These are phyloP conservation scores for Nemania serpens DNA, from an alignment of 2,329 filamentous ascomycete genomes.

Conservation along the genomic window DNA sequence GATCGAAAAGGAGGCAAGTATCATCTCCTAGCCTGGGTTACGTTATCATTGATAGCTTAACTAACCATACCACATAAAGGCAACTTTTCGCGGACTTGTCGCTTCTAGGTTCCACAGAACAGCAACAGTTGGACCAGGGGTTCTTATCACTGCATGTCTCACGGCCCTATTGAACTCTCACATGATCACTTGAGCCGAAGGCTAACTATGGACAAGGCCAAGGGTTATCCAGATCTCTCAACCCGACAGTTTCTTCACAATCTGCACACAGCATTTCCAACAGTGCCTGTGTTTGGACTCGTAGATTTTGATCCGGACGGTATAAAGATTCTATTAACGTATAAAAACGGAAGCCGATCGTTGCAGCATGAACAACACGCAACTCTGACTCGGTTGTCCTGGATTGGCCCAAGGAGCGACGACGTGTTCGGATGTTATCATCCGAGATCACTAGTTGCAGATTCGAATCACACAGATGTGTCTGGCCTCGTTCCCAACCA, in stretches of 20 bases:
- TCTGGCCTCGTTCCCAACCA: not conserved
- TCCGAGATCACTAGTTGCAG: not conserved
- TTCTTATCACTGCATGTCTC: conserved; percentile 67
- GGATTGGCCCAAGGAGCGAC: conserved; percentile 64
- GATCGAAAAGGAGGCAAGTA: conserved; percentile 74
- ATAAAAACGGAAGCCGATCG: conserved; percentile 69
- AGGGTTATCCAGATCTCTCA: conserved; percentile 79
- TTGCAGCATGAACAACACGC: conserved; percentile 63
- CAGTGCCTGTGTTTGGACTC: conserved; percentile 64
- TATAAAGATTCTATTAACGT: conserved; percentile 73
- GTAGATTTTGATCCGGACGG: conserved; percentile 81
- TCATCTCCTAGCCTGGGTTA: not conserved
- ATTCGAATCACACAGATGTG: not conserved
- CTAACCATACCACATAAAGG: conserved; percentile 51
- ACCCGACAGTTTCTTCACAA: conserved; percentile 68
- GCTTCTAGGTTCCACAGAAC: conserved; percentile 59
- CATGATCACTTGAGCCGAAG: not conserved
- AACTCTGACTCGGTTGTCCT: conserved; percentile 57
- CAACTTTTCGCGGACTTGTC: conserved; percentile 73
- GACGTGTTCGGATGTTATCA: conserved; percentile 44
- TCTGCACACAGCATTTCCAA: conserved; percentile 53
- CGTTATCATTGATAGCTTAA: not conserved
- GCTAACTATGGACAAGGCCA: conserved; percentile 58
- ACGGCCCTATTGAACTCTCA: not conserved
- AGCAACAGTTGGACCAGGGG: conserved; percentile 57